Base-by-base conservation (phyloP, 2,329 filamentous ascomycete species). In the Leptographium radiaticola region DNA sequence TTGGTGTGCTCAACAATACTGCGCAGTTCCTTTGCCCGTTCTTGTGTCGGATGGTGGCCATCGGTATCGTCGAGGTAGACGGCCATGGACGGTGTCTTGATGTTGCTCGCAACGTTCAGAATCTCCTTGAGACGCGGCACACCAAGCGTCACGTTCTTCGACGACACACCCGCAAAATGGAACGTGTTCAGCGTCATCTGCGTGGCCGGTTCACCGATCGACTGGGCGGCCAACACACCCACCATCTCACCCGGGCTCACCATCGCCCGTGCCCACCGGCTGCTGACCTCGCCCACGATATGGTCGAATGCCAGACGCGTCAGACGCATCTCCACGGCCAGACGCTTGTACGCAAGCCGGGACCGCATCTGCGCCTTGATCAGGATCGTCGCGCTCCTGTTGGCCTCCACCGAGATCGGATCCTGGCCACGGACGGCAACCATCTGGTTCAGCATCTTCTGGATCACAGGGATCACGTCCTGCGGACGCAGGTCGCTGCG, bases 111-210 rank as follows among this genome's bases (percentile, higher is more conserved):
- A 56, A 98, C 83, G 68, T 98, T 98, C 55, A 98, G 78, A 81
- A 98, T 98, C 74, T 98, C 93, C 79, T 98, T 98, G 50, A 98
- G 81, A 83, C 93, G 91, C 45, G 93, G 93, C 45, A 98, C 93
- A 89, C 93, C 93, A 49, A 98, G 59, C 0, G 93, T 98, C 53
- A 98, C 91, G 77, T 98, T 98, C 84, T 98, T 98, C 30, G 91
- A 95, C 40, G 94, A 95, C 57, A 98, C 89, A 95, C 93, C 93
- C 69, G 93, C 90, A 69, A 98, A 98, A 77, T 98, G 93, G 86
- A 98, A 98, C 30, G 93, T 98, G 74, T 98, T 98, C 57, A 98
- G 74, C 1, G 93, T 98, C 93, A 98, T 98, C 75, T 98, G 93
- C 1, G 93, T 98, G 25, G 93, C 94, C 43, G 93, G 93, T 70